Base-by-base conservation (phyloP, 2,329 filamentous ascomycete genomes). In the Neonectria coccinea region DNA sequence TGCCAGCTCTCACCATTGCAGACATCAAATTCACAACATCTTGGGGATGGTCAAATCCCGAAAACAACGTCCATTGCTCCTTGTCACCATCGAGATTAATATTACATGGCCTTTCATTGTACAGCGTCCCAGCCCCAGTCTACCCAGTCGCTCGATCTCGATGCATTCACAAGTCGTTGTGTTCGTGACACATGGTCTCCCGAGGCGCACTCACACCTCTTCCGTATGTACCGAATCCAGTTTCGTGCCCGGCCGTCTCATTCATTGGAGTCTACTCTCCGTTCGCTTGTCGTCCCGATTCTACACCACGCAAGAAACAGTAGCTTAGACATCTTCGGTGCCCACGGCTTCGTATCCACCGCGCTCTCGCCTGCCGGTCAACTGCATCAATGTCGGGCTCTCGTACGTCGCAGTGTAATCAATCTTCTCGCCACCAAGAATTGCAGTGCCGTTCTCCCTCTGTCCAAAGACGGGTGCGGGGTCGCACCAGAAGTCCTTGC, bases 401-500 rank as follows among this genome's bases (percentile, higher is more conserved):
- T 98, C 95, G 79, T 97, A 99, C 85, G 98, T 88, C 61, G 87
- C 88, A 20, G 92, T 92, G 79, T 97, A 99, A 80, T 97, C 93
- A 51, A 99, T 88, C 42, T 86, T 82, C 73, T 92, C 86, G 2
- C 96, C 95, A 14, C 89, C 92, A 8, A 99, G 81, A 77, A 94
- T 81, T 0, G 92, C 94, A 47, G 85, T 85, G 12, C 94, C 94
- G 55, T 88, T 91, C 73, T 92, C 89, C 62, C 91, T 86, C 72
- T 85, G 88, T 11, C 91, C 89, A 76, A 97, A 95, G 18, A 97
- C 78, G 0, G 95, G 92, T 2, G 92, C 90, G 2, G 92, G 89
- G 76, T 98, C 96, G 74, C 92, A 95, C 93, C 94, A 98, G 78
- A 99, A 99, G 79, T 99, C 97, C 70, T 88, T 91, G 80, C 96